A percentile compares a stretch with the other conserved stretches of the same genome.
These are phyloP conservation scores for Beauveria varroae DNA, from an alignment of 2,329 filamentous ascomycete genomes.

Conservation along the genomic window DNA sequence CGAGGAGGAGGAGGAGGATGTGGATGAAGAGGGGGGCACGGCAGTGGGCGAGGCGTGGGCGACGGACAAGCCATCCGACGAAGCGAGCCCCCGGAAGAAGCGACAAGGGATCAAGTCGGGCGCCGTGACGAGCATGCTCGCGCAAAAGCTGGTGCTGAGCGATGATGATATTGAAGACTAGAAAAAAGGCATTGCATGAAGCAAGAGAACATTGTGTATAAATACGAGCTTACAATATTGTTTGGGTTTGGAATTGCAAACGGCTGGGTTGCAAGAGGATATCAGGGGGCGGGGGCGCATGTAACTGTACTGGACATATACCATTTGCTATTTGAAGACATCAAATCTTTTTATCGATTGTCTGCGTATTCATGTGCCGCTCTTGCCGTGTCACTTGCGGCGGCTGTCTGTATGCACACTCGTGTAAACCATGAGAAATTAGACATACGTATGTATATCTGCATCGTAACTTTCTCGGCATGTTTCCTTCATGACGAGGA, in stretches of 20 bases:
- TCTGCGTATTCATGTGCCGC: neutral
- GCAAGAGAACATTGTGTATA: neutral
- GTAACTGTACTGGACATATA: slow-evolving; percentile 9
- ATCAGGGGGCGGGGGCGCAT: neutral
- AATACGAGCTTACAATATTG: neutral
- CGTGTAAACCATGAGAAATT: no score
- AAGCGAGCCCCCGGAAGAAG: slow-evolving; percentile 42
- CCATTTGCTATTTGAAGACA: slow-evolving; percentile 9
- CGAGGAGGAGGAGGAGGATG: slow-evolving; percentile 39
- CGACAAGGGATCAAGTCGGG: slow-evolving; percentile 29
- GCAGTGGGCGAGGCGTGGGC: slow-evolving; percentile 46
- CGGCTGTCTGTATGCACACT: neutral
- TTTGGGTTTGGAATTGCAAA: neutral
- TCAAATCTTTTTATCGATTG: neutral
- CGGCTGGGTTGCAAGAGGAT: neutral
- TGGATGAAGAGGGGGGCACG: slow-evolving; percentile 23
- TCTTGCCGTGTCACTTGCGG: neutral
- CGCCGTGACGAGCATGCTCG: slow-evolving; percentile 35
- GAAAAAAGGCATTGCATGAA: slow-evolving; percentile 19
- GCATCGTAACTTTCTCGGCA: no score
- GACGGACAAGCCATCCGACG: slow-evolving; percentile 53
- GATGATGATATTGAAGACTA: slow-evolving; percentile 80
- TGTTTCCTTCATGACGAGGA: no score
- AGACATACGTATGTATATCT: no score
- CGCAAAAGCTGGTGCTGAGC: slow-evolving; percentile 64